These are phyloP conservation scores for Alliaria petiolata DNA, from an alignment of 345 rosid species.

Conservation along the genomic window DNA sequence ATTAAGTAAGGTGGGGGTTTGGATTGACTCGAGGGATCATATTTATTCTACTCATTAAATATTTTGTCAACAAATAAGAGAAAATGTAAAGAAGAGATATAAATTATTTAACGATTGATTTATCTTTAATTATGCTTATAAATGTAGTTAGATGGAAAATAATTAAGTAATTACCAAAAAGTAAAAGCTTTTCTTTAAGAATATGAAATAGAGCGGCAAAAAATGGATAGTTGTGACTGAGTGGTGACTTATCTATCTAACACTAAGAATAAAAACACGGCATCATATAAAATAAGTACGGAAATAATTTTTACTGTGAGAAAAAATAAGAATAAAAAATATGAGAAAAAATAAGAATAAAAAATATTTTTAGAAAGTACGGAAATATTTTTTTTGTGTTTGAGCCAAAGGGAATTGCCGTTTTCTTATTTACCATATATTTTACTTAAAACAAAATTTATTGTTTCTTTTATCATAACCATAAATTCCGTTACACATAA, in stretches of 20 bases:
- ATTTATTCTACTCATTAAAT: slow-evolving; percentile 12
- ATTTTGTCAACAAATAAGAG: neutral
- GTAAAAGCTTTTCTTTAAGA: neutral
- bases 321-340: neutral
- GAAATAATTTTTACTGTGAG: neutral
- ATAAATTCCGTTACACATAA: slow-evolving; percentile 18
- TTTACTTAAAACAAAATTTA: no score
- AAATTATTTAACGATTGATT: neutral
- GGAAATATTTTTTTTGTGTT: no score
- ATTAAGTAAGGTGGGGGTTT: slow-evolving; percentile 19
- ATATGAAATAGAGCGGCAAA: neutral
- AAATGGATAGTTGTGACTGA: neutral
- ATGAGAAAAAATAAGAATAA: no score
- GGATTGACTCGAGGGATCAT: slow-evolving; percentile 67
- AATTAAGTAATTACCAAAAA: neutral
- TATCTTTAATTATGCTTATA: neutral
- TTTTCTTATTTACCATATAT: no score
- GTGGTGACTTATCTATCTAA: neutral
- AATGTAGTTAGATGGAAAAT: neutral
- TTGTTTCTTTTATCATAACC: neutral
- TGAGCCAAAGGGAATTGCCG: no score
- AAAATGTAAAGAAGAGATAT: neutral
- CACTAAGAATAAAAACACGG: no score
- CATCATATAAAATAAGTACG: neutral
- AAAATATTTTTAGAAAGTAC: no score